A percentile compares a stretch with the other conserved stretches of the same genome.
phyloP scores from a whole-genome alignment of 2,329 filamentous ascomycete genomes.

The Paraphoma sp. region DNA sequence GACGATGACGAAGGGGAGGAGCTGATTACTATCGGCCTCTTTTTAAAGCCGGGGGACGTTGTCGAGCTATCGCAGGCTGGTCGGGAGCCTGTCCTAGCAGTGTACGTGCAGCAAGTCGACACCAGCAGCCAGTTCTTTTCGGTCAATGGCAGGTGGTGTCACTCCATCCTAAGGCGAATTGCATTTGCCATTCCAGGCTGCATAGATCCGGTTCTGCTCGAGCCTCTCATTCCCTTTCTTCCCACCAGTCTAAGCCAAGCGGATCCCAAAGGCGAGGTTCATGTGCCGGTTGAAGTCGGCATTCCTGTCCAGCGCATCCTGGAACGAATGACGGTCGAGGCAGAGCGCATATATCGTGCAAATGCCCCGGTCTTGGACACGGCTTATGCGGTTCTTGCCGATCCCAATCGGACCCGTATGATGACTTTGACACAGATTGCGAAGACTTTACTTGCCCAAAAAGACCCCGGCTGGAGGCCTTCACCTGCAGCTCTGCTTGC shows the following conservation, averaged over 20 bases:
- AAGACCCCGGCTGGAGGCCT: conserved; percentile 35
- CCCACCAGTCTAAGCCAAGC: conserved; percentile 48
- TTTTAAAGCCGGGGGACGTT: conserved; percentile 56
- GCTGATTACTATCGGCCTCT: conserved; percentile 43
- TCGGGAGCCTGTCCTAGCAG: conserved; percentile 54
- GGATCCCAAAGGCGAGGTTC: conserved; percentile 40
- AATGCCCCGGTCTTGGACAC: conserved; percentile 56
- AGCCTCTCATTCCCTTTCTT: conserved; percentile 58
- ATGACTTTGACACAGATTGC: conserved; percentile 58
- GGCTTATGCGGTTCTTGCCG: conserved; percentile 56
- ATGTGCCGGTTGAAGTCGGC: conserved; percentile 55
- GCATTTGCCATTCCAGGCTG: conserved; percentile 60
- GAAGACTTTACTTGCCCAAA: conserved; percentile 46
- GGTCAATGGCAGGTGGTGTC: conserved; percentile 57
- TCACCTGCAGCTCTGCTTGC: conserved; percentile 66
- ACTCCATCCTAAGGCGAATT: conserved; percentile 46
- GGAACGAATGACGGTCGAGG: conserved; percentile 51
- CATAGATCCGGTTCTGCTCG: conserved; percentile 53
- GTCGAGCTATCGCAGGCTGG: conserved; percentile 52
- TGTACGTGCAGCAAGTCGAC: conserved; percentile 55
- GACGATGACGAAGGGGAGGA: conserved; percentile 38
- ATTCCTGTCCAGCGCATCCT: conserved; percentile 54
- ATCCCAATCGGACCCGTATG: conserved; percentile 52
- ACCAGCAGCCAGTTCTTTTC: conserved; percentile 57
- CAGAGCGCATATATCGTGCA: conserved; percentile 56